phyloP scores from a whole-genome alignment of 78 protist genomes.

The Dictyostelium citrinum region DNA sequence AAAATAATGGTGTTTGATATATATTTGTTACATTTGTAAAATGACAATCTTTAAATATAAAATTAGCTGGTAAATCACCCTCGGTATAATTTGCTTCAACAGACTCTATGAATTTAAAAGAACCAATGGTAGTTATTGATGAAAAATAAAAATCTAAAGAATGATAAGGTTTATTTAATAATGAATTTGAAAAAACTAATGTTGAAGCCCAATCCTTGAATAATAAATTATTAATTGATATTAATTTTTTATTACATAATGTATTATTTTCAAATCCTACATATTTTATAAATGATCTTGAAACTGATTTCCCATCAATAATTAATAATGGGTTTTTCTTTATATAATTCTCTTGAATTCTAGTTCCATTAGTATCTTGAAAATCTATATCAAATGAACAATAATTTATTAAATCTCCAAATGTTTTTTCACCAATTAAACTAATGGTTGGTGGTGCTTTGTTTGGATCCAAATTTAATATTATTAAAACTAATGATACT shows the following conservation, averaged over 20 bases:
- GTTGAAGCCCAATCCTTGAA: neutral
- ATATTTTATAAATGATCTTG: neutral
- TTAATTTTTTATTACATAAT: neutral
- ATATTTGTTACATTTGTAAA: neutral
- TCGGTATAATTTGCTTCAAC: neutral
- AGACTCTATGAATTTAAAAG: neutral
- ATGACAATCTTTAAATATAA: neutral
- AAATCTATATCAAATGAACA: neutral
- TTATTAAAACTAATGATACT: neutral
- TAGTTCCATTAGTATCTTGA: neutral
- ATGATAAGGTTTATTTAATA: neutral
- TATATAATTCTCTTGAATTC: neutral
- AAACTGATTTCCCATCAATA: neutral
- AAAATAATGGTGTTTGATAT: neutral
- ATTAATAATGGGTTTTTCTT: neutral
- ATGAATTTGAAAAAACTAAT: neutral
- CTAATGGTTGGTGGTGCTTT: neutral
- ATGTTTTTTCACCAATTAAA: neutral
- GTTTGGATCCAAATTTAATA: neutral
- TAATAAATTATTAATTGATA: neutral
- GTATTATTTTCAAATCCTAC: neutral
- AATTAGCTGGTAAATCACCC: neutral
- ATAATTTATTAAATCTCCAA: neutral
- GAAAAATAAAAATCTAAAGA: neutral
- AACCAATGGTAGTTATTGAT: neutral